Conservation (phyloP, 345 rosid genomes). For the Hirschfeldia incana region DNA sequence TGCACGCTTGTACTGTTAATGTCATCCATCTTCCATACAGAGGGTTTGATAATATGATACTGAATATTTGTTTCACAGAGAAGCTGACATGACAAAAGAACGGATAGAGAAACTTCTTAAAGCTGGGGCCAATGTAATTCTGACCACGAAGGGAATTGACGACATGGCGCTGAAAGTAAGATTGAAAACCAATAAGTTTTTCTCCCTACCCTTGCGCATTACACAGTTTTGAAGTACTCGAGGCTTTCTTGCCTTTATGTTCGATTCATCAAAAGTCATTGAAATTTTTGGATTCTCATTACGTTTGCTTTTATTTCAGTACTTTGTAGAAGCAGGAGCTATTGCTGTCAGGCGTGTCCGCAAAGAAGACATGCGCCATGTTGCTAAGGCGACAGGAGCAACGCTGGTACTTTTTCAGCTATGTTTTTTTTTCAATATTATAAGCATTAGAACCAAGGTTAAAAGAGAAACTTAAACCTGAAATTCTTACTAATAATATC, state of each 20-base stretch:
- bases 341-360: constrained; percentile 96
- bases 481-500: background rate
- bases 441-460: constrained; percentile 14
- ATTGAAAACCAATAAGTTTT: background rate
- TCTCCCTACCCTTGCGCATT: background rate
- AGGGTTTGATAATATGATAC: background rate
- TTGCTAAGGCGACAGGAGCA: constrained; percentile 99
- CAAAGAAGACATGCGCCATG: constrained; percentile 96
- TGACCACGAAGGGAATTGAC: constrained; percentile 96
- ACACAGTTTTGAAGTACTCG: background rate
- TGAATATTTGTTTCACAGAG: constrained; percentile 51
- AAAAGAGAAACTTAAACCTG: background rate
- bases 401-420: constrained; percentile 57
- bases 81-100: constrained; percentile 95
- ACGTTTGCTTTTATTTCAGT: constrained; percentile 51
- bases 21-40: background rate
- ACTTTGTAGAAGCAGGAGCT: constrained; percentile 96
- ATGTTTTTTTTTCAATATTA: background rate
- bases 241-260: background rate
- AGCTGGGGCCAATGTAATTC: constrained; percentile 94
- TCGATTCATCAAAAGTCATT: background rate
- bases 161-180: constrained; percentile 97
- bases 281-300: background rate
- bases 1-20: background rate
- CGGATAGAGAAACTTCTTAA: constrained; percentile 88